These are phyloP conservation scores for Ascoidea asiatica DNA, from an alignment of 805 yeast genomes.

Conservation along the genomic window DNA sequence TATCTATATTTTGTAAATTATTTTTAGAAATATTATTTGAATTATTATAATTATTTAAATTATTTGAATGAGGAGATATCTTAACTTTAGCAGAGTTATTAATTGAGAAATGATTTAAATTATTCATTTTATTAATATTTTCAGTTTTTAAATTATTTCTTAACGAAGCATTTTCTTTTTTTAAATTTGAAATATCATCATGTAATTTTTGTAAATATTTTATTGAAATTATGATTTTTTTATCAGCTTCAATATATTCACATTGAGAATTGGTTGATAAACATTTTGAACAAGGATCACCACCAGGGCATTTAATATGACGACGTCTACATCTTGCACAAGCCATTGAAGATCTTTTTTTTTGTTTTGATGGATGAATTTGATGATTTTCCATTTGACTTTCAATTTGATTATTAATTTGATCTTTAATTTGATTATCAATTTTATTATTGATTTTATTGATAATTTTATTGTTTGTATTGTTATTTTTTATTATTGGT, in stretches of 20 bases:
- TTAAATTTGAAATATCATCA: slow-evolving; percentile 49
- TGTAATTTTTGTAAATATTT: slow-evolving; percentile 55
- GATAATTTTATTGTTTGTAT: no score
- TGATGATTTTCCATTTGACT: no score
- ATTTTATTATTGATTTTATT: no score
- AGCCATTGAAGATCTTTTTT: slow-evolving; percentile 17
- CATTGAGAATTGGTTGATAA: slow-evolving; percentile 39
- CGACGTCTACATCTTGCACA: slow-evolving; percentile 60
- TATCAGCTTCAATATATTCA: slow-evolving; percentile 61
- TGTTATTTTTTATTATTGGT: no score
- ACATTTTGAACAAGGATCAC: slow-evolving; percentile 60
- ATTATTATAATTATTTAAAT: background rate
- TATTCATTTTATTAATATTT: slow-evolving; percentile 8
- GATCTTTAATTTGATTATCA: no score
- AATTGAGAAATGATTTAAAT: slow-evolving; percentile 1
- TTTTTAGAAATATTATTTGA: no score
- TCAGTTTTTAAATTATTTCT: slow-evolving; percentile 27
- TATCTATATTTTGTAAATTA: no score
- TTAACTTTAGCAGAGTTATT: background rate
- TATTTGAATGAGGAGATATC: background rate
- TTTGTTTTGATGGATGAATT: no score
- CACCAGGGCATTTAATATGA: slow-evolving; percentile 70
- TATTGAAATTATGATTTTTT: slow-evolving; percentile 61
- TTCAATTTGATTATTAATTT: no score
- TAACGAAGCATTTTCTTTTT: slow-evolving; percentile 49